phyloP scores from a whole-genome alignment of 257 asterid species.

The Thymus mandschuricus region DNA sequence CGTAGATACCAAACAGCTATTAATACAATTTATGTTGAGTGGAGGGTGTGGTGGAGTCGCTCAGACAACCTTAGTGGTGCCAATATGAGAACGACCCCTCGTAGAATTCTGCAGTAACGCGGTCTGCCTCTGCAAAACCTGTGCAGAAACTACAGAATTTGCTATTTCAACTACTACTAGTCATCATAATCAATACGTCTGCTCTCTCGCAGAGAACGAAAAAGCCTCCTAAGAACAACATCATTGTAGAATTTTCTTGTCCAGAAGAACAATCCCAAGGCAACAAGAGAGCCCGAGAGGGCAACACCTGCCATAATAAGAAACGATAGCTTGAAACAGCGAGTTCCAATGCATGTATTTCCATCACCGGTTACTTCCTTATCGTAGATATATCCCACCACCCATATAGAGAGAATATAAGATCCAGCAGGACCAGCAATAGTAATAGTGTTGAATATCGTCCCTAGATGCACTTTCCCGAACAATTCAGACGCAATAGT shows the following conservation, averaged over 20 bases:
- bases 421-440: constrained; percentile 80
- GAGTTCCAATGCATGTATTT: constrained; percentile 63
- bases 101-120: not conserved
- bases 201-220: constrained; percentile 38
- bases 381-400: constrained; percentile 76
- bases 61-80: not conserved
- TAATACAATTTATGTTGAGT: not conserved
- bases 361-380: constrained; percentile 47
- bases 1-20: not conserved
- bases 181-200: constrained; percentile 37
- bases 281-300: constrained; percentile 66
- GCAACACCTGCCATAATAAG: constrained; percentile 70
- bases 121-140: constrained; percentile 1
- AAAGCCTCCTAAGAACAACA: constrained; percentile 47
- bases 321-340: constrained; percentile 71
- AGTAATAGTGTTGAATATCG: constrained; percentile 82
- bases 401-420: constrained; percentile 72
- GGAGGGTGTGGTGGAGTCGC: not conserved
- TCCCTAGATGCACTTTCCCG: constrained; percentile 72
- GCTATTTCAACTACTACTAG: not conserved
- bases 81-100: not conserved
- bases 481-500: constrained; percentile 76
- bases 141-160: not conserved
- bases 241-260: constrained; percentile 66
- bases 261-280: constrained; percentile 59